Conservation (phyloP, 2,329 filamentous ascomycete genomes). For the Trichoderma polysporum region DNA sequence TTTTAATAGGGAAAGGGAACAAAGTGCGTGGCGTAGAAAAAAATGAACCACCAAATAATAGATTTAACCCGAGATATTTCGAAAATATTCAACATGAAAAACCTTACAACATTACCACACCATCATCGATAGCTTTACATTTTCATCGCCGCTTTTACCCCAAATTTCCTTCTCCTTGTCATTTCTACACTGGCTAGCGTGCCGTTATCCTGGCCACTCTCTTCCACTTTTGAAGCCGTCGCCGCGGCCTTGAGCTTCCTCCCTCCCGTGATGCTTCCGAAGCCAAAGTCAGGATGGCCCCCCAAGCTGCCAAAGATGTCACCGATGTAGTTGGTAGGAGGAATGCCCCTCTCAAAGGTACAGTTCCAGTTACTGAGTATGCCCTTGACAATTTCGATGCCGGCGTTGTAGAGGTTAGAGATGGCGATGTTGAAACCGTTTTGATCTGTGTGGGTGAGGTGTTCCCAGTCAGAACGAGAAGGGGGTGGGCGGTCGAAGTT, state of each 20-base stretch:
- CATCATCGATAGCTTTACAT: constrained; percentile 2
- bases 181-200: constrained; percentile 33
- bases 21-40: neutral
- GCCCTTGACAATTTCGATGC: constrained; percentile 63
- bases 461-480: constrained; percentile 54
- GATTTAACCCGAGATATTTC: neutral
- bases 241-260: constrained; percentile 31
- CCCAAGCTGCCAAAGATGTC: constrained; percentile 70
- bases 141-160: constrained; percentile 27
- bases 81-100: neutral
- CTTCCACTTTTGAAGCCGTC: neutral
- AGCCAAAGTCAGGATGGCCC: constrained; percentile 64
- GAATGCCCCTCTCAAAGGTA: constrained; percentile 57
- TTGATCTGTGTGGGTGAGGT: constrained; percentile 60
- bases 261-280: constrained; percentile 46
- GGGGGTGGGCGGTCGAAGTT: constrained; percentile 71
- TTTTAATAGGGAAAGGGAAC: neutral
- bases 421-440: constrained; percentile 64
- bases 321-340: constrained; percentile 64
- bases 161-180: constrained; percentile 29
- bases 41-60: neutral
- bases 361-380: constrained; percentile 61
- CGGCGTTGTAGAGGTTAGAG: constrained; percentile 65
- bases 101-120: neutral
- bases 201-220: neutral